These are phyloP conservation scores for Podosphaera aphanis DNA, from an alignment of 2,329 filamentous ascomycete genomes.

Conservation along the genomic window DNA sequence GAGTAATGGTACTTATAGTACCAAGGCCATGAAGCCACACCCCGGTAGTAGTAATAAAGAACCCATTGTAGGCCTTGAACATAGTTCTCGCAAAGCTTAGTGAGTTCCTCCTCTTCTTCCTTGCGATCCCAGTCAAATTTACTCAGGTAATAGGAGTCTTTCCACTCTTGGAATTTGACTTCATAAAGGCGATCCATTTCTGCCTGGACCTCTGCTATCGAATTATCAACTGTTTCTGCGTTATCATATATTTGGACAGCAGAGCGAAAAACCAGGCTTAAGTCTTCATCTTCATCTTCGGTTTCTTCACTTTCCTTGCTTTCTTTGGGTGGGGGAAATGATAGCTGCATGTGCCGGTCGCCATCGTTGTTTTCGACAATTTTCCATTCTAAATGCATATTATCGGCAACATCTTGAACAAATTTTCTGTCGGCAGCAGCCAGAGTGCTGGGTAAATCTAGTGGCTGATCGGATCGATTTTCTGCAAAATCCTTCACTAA, in stretches of 20 bases:
- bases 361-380: conserved; percentile 39
- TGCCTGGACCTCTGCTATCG: conserved; percentile 53
- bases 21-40: conserved; percentile 97
- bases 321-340: conserved; percentile 25
- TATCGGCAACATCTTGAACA: conserved; percentile 61
- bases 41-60: conserved; percentile 89
- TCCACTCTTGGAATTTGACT: conserved; percentile 77
- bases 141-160: conserved; percentile 71
- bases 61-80: conserved; percentile 97
- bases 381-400: conserved; percentile 40
- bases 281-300: conserved; percentile 43
- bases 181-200: conserved; percentile 71
- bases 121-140: conserved; percentile 82
- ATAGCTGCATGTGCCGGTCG: conserved; percentile 40
- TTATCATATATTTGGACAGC: conserved; percentile 82
- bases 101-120: conserved; percentile 66
- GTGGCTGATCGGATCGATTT: conserved; percentile 35
- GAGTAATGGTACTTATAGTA: conserved; percentile 94
- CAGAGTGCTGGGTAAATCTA: conserved; percentile 55
- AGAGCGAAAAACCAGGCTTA: conserved; percentile 49
- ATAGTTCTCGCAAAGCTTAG: conserved; percentile 76
- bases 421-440: conserved; percentile 77
- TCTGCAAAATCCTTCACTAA: conserved; percentile 64
- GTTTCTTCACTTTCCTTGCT: conserved; percentile 26
- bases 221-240: conserved; percentile 61